Conservation (phyloP, 768 basidiomycete species). For the Boletus insuetus region DNA sequence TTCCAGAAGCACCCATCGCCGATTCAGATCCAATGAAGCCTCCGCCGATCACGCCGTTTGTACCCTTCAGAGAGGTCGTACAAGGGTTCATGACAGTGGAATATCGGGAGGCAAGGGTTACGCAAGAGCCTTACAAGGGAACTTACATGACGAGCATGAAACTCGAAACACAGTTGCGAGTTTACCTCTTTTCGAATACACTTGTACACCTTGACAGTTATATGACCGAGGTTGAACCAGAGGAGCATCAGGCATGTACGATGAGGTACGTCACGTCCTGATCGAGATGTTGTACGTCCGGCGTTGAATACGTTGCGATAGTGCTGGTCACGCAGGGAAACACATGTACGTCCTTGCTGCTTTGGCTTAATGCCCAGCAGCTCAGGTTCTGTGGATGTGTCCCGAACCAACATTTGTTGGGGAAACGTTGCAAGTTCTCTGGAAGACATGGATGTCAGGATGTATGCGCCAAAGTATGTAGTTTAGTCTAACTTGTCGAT, state of each 20-base stretch:
- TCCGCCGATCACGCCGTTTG: conserved; percentile 17
- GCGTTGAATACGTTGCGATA: conserved; percentile 15
- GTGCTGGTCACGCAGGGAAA: conserved; percentile 55
- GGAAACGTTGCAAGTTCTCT: conserved; percentile 47
- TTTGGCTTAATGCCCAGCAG: neutral
- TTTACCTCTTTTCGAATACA: neutral
- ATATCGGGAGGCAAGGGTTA: conserved; percentile 13
- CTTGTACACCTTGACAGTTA: too few relatives aligned
- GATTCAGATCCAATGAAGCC: conserved; percentile 3
- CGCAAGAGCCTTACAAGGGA: neutral
- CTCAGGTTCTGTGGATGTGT: conserved; percentile 42
- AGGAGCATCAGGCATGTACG: conserved; percentile 38
- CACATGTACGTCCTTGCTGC: conserved; percentile 43
- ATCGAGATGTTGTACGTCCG: neutral
- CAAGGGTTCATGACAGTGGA: conserved; percentile 40
- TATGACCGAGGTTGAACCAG: conserved; percentile 19
- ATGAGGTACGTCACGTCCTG: conserved; percentile 39
- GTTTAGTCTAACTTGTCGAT: neutral
- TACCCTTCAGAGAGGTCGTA: conserved; percentile 39
- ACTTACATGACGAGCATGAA: conserved; percentile 1
- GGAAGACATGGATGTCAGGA: conserved; percentile 50
- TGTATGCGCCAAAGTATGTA: conserved; percentile 48
- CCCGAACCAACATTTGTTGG: conserved; percentile 66
- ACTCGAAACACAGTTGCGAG: conserved; percentile 23
- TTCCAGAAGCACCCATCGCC: conserved; percentile 8